Evolutionary conservation across 768 basidiomycete genomes (phyloP).

Genomic region (Serendipita vermifera): DNA sequence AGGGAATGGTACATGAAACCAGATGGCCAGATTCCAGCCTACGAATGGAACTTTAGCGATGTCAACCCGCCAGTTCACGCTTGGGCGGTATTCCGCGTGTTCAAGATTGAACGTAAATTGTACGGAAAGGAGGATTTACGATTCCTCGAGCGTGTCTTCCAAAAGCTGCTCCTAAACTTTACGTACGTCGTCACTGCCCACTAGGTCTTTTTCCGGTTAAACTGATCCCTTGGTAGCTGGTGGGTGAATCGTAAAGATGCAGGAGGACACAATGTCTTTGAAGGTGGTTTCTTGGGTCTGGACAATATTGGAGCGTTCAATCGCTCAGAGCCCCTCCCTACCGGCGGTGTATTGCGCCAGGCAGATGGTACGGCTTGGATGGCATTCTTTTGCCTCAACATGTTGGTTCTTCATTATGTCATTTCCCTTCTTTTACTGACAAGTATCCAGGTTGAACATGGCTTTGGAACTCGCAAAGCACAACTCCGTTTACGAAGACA

Average conservation of each 20-base stretch:
- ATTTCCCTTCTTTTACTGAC: not conserved
- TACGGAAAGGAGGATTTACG: slow-evolving; percentile 78
- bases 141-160: slow-evolving; percentile 96
- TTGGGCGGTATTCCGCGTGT: slow-evolving; percentile 96
- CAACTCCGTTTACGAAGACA: slow-evolving; percentile 95
- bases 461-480: slow-evolving; percentile 96
- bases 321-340: slow-evolving; percentile 90
- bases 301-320: slow-evolving; percentile 99
- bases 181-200: slow-evolving; percentile 55
- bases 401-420: slow-evolving; percentile 36
- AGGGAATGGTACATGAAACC: slow-evolving; percentile 98
- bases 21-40: slow-evolving; percentile 95
- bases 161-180: slow-evolving; percentile 91
- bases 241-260: slow-evolving; percentile 99
- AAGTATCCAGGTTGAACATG: slow-evolving; percentile 66
- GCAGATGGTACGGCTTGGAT: slow-evolving; percentile 99
- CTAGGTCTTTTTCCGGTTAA: not conserved
- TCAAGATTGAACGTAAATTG: slow-evolving; percentile 97
- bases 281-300: slow-evolving; percentile 93
- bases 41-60: slow-evolving; percentile 98
- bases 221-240: slow-evolving; percentile 29
- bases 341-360: slow-evolving; percentile 86
- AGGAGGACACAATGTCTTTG: slow-evolving; percentile 91
- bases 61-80: slow-evolving; percentile 99
- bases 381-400: slow-evolving; percentile 97